Evolutionary conservation across 148 eudicot species (phyloP).

Genomic region (Chenopodium formosanum): DNA sequence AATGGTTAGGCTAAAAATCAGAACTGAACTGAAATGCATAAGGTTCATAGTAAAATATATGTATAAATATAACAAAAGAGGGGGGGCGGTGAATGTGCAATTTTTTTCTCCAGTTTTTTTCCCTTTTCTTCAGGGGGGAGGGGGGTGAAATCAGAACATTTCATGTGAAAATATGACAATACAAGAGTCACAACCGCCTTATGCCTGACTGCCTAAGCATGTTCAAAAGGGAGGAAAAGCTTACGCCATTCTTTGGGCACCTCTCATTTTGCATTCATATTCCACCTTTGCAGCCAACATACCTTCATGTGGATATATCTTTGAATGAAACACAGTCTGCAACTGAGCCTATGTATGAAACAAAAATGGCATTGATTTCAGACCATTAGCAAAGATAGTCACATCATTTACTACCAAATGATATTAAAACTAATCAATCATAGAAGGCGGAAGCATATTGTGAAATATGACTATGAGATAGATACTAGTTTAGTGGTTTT

Average conservation of each 20-base stretch:
- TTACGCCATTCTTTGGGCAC: conserved; percentile 99
- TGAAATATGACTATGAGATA: neutral
- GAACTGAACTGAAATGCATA: no score
- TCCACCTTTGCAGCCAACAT: conserved; percentile 92
- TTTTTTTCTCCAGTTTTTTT: no score
- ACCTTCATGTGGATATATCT: conserved; percentile 64
- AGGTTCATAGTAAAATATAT: no score
- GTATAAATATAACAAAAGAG: no score
- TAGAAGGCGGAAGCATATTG: neutral
- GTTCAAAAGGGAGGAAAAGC: conserved; percentile 27
- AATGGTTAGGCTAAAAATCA: no score
- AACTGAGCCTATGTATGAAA: conserved; percentile 62
- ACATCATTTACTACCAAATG: neutral
- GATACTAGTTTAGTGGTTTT: neutral
- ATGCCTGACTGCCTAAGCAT: neutral
- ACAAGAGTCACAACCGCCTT: neutral
- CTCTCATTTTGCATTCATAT: conserved; percentile 92
- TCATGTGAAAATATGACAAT: neutral
- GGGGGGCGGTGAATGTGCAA: neutral
- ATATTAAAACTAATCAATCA: neutral
- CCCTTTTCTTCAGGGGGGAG: neutral
- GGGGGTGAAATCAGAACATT: neutral
- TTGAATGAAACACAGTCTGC: conserved; percentile 78
- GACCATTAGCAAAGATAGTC: neutral
- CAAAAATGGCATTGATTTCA: conserved; percentile 13